Evolutionary conservation across 2,329 filamentous ascomycete species (phyloP).

Genomic region (Calonectria pteridis): DNA sequence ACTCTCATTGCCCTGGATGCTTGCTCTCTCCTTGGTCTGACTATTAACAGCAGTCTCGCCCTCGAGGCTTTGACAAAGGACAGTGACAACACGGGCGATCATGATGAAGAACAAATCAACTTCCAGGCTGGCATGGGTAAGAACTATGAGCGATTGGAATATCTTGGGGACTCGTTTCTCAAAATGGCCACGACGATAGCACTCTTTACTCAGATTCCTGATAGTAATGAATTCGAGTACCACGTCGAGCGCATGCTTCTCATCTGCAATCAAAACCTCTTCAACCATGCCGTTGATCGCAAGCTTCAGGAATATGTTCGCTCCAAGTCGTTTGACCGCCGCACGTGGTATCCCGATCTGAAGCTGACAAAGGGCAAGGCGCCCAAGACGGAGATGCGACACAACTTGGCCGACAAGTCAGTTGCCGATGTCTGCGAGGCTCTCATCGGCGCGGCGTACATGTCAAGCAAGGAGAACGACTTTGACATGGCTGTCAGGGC

Average conservation of each 20-base stretch:
- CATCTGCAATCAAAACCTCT: conserved; percentile 92
- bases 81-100: conserved; percentile 84
- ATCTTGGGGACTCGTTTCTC: conserved; percentile 91
- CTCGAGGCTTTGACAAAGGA: conserved; percentile 95
- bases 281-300: conserved; percentile 78
- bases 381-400: conserved; percentile 59
- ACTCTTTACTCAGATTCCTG: conserved; percentile 80
- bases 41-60: conserved; percentile 76
- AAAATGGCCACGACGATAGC: conserved; percentile 97
- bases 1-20: conserved; percentile 85
- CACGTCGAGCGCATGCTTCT: conserved; percentile 93
- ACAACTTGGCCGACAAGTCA: conserved; percentile 86
- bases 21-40: conserved; percentile 73
- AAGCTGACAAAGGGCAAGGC: conserved; percentile 80
- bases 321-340: conserved; percentile 83
- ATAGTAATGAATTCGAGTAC: conserved; percentile 85
- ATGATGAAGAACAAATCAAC: conserved; percentile 75
- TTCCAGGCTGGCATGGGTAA: conserved; percentile 89
- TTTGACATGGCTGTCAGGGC: conserved; percentile 72
- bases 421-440: conserved; percentile 96
- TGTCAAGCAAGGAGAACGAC: conserved; percentile 58
- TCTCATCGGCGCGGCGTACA: conserved; percentile 86
- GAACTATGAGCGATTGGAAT: conserved; percentile 95
- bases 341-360: conserved; percentile 90
- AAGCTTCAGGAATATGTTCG: conserved; percentile 82